These are phyloP conservation scores for Salvia miltiorrhiza DNA, from an alignment of 257 asterid genomes.

Conservation along the genomic window DNA sequence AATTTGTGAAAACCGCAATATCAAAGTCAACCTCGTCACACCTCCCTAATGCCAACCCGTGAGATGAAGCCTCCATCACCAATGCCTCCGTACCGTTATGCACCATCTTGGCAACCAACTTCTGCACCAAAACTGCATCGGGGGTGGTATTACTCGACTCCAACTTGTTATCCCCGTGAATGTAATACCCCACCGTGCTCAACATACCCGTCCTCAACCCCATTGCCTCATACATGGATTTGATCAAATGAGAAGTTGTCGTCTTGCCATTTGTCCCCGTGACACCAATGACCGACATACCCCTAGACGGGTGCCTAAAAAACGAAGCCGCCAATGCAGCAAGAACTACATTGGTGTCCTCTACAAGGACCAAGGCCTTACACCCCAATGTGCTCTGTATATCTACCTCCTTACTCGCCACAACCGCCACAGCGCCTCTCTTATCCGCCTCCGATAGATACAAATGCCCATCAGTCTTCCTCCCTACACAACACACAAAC, in stretches of 20 bases:
- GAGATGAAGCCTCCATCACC: slow-evolving; percentile 87
- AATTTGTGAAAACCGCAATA: slow-evolving; percentile 79
- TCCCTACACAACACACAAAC: slow-evolving; percentile 79
- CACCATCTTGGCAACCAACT: slow-evolving; percentile 84
- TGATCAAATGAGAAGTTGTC: slow-evolving; percentile 56
- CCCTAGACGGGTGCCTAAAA: slow-evolving; percentile 73
- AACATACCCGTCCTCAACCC: slow-evolving; percentile 92
- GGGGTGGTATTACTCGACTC: slow-evolving; percentile 46
- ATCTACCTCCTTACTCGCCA: slow-evolving; percentile 86
- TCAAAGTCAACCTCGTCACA: slow-evolving; percentile 86
- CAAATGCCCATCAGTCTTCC: slow-evolving; percentile 66
- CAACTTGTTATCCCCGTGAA: slow-evolving; percentile 83
- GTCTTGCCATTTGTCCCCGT: slow-evolving; percentile 87
- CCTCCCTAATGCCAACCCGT: slow-evolving; percentile 56
- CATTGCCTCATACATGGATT: slow-evolving; percentile 93
- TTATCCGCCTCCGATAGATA: slow-evolving; percentile 82
- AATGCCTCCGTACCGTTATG: slow-evolving; percentile 86
- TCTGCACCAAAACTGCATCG: slow-evolving; percentile 80
- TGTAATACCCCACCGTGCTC: slow-evolving; percentile 64
- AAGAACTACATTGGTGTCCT: slow-evolving; percentile 67
- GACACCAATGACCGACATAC: slow-evolving; percentile 76
- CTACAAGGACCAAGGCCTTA: slow-evolving; percentile 82
- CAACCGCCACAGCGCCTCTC: slow-evolving; percentile 94
- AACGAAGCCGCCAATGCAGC: slow-evolving; percentile 76
- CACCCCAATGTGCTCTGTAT: slow-evolving; percentile 80